phyloP scores from a whole-genome alignment of 116 monocot species.

The Posidonia oceanica region DNA sequence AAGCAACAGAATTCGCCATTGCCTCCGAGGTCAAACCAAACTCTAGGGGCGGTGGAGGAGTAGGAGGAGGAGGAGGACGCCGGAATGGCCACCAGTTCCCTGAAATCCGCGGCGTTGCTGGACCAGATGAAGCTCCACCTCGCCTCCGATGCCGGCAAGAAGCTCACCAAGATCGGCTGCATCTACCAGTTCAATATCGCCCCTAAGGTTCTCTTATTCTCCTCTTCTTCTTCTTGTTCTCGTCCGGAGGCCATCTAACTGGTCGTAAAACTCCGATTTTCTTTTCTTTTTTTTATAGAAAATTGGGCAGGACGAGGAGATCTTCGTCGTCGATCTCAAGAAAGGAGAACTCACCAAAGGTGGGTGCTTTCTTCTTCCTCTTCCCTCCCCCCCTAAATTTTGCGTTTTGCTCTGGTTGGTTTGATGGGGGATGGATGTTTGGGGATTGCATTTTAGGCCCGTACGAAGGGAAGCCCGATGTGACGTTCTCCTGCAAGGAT shows the following conservation, averaged over 20 bases:
- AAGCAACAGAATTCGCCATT: too few relatives aligned
- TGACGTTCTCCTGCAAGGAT: slow-evolving; percentile 81
- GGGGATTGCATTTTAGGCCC: slow-evolving; percentile 32
- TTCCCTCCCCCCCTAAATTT: not conserved
- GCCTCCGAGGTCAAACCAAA: not conserved
- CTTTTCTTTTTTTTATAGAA: slow-evolving; percentile 31
- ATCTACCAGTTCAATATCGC: slow-evolving; percentile 96
- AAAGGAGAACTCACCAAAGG: slow-evolving; percentile 81
- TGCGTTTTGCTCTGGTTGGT: not conserved
- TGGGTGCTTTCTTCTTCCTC: not conserved
- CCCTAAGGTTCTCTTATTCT: slow-evolving; percentile 43
- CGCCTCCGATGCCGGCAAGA: slow-evolving; percentile 65
- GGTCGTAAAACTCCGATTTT: not conserved
- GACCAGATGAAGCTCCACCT: slow-evolving; percentile 84
- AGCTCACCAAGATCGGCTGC: slow-evolving; percentile 38
- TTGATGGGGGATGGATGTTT: not conserved
- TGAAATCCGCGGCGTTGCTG: slow-evolving; percentile 71
- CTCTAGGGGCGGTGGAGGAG: not conserved
- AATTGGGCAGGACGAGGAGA: slow-evolving; percentile 84
- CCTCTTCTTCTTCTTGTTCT: too few relatives aligned
- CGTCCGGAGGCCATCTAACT: too few relatives aligned
- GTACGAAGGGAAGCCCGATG: slow-evolving; percentile 84
- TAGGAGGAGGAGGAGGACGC: too few relatives aligned
- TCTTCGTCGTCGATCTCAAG: slow-evolving; percentile 86
- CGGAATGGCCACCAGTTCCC: slow-evolving; percentile 11